Base-by-base conservation (phyloP, 208 protist genomes). In the Porcisia deanei region DNA sequence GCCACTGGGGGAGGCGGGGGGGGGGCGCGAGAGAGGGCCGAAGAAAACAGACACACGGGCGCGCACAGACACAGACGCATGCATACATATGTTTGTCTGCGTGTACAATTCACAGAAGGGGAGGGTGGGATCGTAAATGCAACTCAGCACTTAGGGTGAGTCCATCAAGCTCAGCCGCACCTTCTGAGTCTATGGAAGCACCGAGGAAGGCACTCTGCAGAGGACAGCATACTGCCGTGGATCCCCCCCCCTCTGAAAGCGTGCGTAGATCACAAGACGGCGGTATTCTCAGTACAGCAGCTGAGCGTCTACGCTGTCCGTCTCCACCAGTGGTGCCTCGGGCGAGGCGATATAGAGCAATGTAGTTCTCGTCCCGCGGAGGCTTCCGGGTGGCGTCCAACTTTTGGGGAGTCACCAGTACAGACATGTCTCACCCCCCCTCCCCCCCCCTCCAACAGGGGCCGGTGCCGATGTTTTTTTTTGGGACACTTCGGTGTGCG, bases 51-150 rank as follows among this genome's bases (percentile, higher is more conserved):
- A 22, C 61, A 66, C 34, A 47, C 7, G 41, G 4, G 14, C 9
- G n/a, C 8, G 41, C 59, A 64, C 18, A 57, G 14, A 57, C 18
- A 57, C 30, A 30, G 9, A 53, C 16, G 16, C 2, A 30, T 30
- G 25, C 57, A 60, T 30, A 30, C 57, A 60, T 30, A 60, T 8
- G 57, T 30, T 30, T 39, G 61, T 74, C 61, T 88, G 83, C 47
- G 85, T 92, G 72, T 90, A 89, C 5, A 92, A 67, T 52, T 88
- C 83, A 12, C 16, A 58, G 63, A 74, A 87, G 55, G 86, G 76
- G 68, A 89, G 88, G 0, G 83, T 83, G 43, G 88, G 85, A 30
- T 76, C 85, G 37, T 87, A 83, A 52, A 85, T 65, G 75, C 88
- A 92, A 66, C 88, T 88, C 57, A 92, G 79, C 47, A 12, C 47